Percentiles rank a stretch among this genome's conserved stretches.
Conservation (phyloP, 2,329 filamentous ascomycete genomes). For the Paramyrothecium sp. region DNA sequence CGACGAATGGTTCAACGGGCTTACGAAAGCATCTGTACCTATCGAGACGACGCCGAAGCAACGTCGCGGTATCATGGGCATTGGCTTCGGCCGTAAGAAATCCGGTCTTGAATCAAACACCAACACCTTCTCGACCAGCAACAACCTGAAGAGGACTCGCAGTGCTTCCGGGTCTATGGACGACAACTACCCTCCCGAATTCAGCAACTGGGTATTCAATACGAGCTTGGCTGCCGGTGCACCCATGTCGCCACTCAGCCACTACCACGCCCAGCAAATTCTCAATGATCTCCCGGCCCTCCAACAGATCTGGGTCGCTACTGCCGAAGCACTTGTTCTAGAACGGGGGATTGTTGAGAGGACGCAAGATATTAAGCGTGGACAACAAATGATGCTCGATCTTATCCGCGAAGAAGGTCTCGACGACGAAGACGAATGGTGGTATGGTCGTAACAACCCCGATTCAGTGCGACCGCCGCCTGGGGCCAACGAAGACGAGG, state of each 20-base stretch:
- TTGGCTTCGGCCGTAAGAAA: slow-evolving; percentile 58
- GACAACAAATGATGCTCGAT: slow-evolving; percentile 60
- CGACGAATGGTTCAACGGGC: slow-evolving; percentile 56
- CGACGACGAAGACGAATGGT: slow-evolving; percentile 61
- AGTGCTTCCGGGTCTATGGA: slow-evolving; percentile 28
- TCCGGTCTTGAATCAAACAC: slow-evolving; percentile 33
- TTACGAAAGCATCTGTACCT: slow-evolving; percentile 40
- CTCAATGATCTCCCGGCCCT: slow-evolving; percentile 56
- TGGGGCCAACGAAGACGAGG: slow-evolving; percentile 52
- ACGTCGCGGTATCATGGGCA: slow-evolving; percentile 49
- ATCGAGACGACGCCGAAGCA: slow-evolving; percentile 44
- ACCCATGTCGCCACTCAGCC: slow-evolving; percentile 56
- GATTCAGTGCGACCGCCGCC: slow-evolving; percentile 53
- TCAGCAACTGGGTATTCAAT: slow-evolving; percentile 50
- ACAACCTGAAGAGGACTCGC: slow-evolving; percentile 18
- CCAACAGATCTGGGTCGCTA: slow-evolving; percentile 61
- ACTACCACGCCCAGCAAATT: slow-evolving; percentile 48
- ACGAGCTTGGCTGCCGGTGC: slow-evolving; percentile 60
- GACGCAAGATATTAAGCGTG: slow-evolving; percentile 60
- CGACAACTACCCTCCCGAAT: slow-evolving; percentile 25
- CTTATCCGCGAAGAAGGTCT: slow-evolving; percentile 62
- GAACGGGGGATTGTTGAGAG: slow-evolving; percentile 57
- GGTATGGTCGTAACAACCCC: slow-evolving; percentile 53
- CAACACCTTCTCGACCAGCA: slow-evolving; percentile 17
- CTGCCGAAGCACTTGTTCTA: slow-evolving; percentile 61